Percentiles rank a stretch among this genome's conserved stretches.
These are phyloP conservation scores for Xylaria grammica DNA, from an alignment of 495 filamentous ascomycete species.

Conservation along the genomic window DNA sequence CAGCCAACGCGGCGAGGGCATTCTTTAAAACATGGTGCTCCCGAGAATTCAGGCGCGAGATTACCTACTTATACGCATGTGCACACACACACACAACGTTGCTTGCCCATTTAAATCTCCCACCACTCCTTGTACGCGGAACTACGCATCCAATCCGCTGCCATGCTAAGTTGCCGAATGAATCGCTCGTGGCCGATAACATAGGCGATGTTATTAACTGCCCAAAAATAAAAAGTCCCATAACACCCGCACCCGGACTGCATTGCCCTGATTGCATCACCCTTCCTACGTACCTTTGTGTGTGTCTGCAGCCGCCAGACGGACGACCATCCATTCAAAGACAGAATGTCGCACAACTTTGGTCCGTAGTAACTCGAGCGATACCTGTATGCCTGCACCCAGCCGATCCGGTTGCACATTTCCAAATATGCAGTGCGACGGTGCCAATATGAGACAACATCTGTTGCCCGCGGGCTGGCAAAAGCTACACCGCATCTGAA, in stretches of 20 bases:
- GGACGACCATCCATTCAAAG: constrained; percentile 12
- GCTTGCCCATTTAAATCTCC: neutral
- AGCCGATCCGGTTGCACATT: constrained; percentile 36
- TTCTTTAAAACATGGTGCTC: constrained; percentile 20
- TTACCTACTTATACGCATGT: constrained; percentile 33
- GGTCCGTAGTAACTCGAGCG: constrained; percentile 32
- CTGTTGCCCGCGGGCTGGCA: neutral
- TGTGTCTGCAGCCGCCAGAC: neutral
- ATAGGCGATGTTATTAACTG: too few species aligned
- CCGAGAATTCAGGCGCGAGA: constrained; percentile 28
- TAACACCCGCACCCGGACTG: neutral
- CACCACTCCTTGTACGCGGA: neutral
- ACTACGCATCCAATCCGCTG: constrained; percentile 5
- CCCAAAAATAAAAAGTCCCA: too few species aligned
- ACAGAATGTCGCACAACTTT: constrained; percentile 32
- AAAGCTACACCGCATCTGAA: constrained; percentile 4
- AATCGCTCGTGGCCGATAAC: too few species aligned
- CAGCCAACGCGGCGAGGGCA: constrained; percentile 17
- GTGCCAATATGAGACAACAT: constrained; percentile 8
- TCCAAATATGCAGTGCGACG: constrained; percentile 12
- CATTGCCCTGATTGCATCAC: neutral
- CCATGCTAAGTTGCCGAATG: constrained; percentile 1
- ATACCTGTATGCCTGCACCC: constrained; percentile 37
- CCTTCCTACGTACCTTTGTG: neutral
- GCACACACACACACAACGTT: constrained; percentile 30